Evolutionary conservation across 2,329 filamentous ascomycete species (phyloP).

Genomic region (Alternaria sp.): DNA sequence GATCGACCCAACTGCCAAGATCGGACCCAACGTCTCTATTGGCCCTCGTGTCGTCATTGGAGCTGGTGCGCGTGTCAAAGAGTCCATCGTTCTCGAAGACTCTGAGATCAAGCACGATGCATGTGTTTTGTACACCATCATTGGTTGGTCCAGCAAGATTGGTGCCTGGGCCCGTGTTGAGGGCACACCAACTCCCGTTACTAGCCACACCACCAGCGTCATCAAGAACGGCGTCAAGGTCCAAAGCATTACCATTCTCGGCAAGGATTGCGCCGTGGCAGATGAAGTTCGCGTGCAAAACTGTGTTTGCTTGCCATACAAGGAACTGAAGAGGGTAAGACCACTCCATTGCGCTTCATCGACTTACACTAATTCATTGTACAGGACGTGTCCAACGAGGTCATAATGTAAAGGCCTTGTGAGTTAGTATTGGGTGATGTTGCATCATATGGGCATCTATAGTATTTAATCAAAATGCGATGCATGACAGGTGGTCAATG

Average conservation of each 20-base stretch:
- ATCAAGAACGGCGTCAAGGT: constrained; percentile 99
- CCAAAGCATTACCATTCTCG: constrained; percentile 95
- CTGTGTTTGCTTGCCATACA: constrained; percentile 96
- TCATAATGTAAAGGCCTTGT: constrained; percentile 78
- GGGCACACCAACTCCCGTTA: constrained; percentile 86
- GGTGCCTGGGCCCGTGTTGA: constrained; percentile 99
- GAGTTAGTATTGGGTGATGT: not conserved
- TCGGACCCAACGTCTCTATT: constrained; percentile 95
- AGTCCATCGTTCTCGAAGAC: constrained; percentile 94
- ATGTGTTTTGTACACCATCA: constrained; percentile 93
- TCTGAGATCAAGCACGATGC: constrained; percentile 96
- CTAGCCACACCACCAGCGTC: constrained; percentile 90
- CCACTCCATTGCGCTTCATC: not conserved
- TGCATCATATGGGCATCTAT: not conserved
- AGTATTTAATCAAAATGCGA: constrained; percentile 20
- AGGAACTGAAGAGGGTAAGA: constrained; percentile 94
- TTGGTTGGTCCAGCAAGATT: constrained; percentile 95
- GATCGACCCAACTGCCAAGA: constrained; percentile 93
- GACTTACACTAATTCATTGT: constrained; percentile 9
- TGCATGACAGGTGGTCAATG: not conserved
- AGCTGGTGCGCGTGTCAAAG: constrained; percentile 90
- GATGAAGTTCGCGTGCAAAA: constrained; percentile 98
- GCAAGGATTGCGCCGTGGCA: constrained; percentile 92
- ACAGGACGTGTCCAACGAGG: constrained; percentile 83
- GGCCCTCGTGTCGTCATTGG: constrained; percentile 87